Conservation (phyloP, 768 basidiomycete species). For the Baorangia bicolor region DNA sequence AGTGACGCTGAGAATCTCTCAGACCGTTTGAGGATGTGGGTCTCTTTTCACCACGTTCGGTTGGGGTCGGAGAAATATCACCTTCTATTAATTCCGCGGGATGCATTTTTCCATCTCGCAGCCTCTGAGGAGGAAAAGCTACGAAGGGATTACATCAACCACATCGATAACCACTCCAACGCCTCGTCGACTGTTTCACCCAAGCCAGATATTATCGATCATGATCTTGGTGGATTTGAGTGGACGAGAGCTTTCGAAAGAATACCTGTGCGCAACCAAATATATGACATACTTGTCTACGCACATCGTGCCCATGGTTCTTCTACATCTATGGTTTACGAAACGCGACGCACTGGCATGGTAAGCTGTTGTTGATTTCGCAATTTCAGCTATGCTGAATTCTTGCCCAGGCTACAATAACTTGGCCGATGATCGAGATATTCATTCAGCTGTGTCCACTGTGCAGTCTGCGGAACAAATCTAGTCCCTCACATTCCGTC, state of each 20-base stretch:
- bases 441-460: slow-evolving; percentile 62
- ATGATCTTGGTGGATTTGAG: slow-evolving; percentile 31
- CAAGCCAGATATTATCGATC: slow-evolving; percentile 17
- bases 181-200: slow-evolving; percentile 12
- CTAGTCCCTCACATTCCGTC: slow-evolving; percentile 19
- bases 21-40: slow-evolving; percentile 52
- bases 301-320: slow-evolving; percentile 60
- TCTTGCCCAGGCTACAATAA: slow-evolving; percentile 54
- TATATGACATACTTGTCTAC: slow-evolving; percentile 68
- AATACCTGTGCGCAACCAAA: slow-evolving; percentile 62
- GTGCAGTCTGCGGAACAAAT: slow-evolving; percentile 45
- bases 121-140: slow-evolving; percentile 50
- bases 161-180: slow-evolving; percentile 29
- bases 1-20: slow-evolving; percentile 32
- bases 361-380: slow-evolving; percentile 39
- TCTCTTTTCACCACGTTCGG: slow-evolving; percentile 57
- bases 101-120: slow-evolving; percentile 53
- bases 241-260: slow-evolving; percentile 51
- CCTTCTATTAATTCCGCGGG: slow-evolving; percentile 59
- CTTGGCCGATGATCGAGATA: slow-evolving; percentile 73
- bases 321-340: slow-evolving; percentile 52
- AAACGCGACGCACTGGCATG: slow-evolving; percentile 56
- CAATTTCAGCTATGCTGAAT: neutral
- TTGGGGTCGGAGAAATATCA: slow-evolving; percentile 58
- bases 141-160: slow-evolving; percentile 45